Percentiles rank a stretch among this genome's conserved stretches.
These are phyloP conservation scores for Sugiyamaella japonica DNA, from an alignment of 1,139 yeast species.

Conservation along the genomic window DNA sequence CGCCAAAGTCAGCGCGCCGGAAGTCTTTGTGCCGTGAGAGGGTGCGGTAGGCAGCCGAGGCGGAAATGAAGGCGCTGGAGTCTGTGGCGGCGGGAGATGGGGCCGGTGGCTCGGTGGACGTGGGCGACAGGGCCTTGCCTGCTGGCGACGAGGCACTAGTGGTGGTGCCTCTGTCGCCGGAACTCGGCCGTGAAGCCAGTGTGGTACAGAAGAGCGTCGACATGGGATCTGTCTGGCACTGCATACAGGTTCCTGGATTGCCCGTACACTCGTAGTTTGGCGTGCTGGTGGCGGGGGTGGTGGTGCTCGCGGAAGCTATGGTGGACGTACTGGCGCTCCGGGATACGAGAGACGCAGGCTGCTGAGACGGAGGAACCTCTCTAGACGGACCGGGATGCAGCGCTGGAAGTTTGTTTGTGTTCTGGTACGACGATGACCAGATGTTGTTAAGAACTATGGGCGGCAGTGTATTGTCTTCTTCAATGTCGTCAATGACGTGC, in stretches of 20 bases:
- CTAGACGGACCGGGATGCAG: slow-evolving; percentile 49
- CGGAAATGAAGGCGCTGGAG: slow-evolving; percentile 68
- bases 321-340: neutral
- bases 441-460: slow-evolving; percentile 28
- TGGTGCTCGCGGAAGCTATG: neutral
- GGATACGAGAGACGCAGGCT: neutral
- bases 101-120: slow-evolving; percentile 20
- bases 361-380: slow-evolving; percentile 14
- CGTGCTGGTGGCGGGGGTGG: slow-evolving; percentile 21
- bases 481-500: slow-evolving; percentile 19
- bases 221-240: slow-evolving; percentile 86
- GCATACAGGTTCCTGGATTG: slow-evolving; percentile 82
- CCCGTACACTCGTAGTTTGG: slow-evolving; percentile 64
- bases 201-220: slow-evolving; percentile 86
- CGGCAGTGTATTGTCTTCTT: slow-evolving; percentile 27
- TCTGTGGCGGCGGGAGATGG: slow-evolving; percentile 22
- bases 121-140: slow-evolving; percentile 22
- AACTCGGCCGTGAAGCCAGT: slow-evolving; percentile 52
- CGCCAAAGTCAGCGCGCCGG: slow-evolving; percentile 67
- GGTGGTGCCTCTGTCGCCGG: slow-evolving; percentile 14
- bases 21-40: slow-evolving; percentile 78
- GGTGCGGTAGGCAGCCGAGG: slow-evolving; percentile 86
- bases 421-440: slow-evolving; percentile 15
- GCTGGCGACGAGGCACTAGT: slow-evolving; percentile 19
- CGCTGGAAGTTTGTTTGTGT: slow-evolving; percentile 48